A percentile compares a stretch with the other conserved stretches of the same genome.
Conservation (phyloP, 1,284 basidiomycete genomes). For the Dichomitus squalens region DNA sequence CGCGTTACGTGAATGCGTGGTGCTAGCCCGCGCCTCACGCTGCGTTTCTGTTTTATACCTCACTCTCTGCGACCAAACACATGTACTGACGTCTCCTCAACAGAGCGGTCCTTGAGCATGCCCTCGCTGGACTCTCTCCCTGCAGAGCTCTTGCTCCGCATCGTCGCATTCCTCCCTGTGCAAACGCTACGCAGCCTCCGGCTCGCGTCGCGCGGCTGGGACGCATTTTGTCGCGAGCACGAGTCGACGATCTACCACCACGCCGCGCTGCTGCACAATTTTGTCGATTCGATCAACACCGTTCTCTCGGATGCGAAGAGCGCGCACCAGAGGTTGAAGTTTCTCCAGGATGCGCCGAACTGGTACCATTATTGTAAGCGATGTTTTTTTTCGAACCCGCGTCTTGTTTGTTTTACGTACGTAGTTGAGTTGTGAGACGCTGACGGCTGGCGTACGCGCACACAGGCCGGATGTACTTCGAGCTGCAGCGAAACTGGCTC, state of each 20-base stretch:
- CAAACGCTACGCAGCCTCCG: conserved; percentile 39
- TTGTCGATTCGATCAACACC: conserved; percentile 35
- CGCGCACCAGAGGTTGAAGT: conserved; percentile 31
- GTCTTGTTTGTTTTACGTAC: neutral
- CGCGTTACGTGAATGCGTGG: too few species aligned
- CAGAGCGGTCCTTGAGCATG: conserved; percentile 9
- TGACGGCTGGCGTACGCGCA: conserved; percentile 8
- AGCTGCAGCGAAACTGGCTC: conserved; percentile 55
- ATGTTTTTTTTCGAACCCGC: too few species aligned
- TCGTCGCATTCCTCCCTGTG: conserved; percentile 49
- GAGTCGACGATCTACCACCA: conserved; percentile 52
- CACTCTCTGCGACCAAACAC: neutral
- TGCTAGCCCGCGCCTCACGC: neutral
- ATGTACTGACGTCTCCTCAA: neutral
- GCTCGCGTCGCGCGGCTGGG: conserved; percentile 46
- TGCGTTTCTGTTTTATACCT: neutral
- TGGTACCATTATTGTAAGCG: conserved; percentile 69
- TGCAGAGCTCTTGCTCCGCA: conserved; percentile 48
- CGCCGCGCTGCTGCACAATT: conserved; percentile 51
- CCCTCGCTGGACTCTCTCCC: conserved; percentile 43
- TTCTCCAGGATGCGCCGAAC: conserved; percentile 34
- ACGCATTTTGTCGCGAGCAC: conserved; percentile 46
- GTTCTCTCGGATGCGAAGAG: conserved; percentile 36
- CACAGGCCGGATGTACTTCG: conserved; percentile 47
- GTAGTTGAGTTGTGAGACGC: neutral